These are phyloP conservation scores for Linaria vulgaris DNA, from an alignment of 257 asterid species.

Conservation along the genomic window DNA sequence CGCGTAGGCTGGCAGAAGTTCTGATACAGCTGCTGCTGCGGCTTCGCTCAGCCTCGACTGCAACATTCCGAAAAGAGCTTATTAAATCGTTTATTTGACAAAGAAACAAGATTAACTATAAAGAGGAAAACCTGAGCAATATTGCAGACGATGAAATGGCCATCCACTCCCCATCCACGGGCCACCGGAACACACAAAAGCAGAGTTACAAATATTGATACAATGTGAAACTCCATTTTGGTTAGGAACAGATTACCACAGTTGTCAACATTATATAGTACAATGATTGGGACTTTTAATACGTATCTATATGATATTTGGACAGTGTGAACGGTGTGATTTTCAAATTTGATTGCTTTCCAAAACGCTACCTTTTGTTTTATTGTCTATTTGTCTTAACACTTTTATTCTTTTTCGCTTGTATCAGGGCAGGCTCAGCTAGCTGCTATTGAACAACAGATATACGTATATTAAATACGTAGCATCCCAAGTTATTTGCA, in stretches of 20 bases:
- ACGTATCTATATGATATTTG: neutral
- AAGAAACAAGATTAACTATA: neutral
- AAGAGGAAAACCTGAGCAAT: constrained; percentile 65
- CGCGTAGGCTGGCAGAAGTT: constrained; percentile 57
- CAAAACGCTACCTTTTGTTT: neutral
- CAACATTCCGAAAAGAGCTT: neutral
- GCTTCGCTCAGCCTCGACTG: constrained; percentile 68
- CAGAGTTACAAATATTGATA: constrained; percentile 29
- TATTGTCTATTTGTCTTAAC: neutral
- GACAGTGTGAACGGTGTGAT: constrained; percentile 28
- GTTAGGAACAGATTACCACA: neutral
- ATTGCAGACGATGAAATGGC: constrained; percentile 68
- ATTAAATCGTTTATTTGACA: neutral
- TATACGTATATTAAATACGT: too few species aligned
- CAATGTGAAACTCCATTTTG: constrained; percentile 39
- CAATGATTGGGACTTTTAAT: too few species aligned
- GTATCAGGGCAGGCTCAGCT: too few species aligned
- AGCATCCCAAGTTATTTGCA: too few species aligned
- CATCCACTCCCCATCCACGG: constrained; percentile 81
- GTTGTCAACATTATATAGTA: too few species aligned
- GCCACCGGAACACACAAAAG: constrained; percentile 38
- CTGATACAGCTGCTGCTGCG: constrained; percentile 67
- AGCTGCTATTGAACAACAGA: too few species aligned
- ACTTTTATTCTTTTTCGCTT: too few species aligned
- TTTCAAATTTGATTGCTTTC: constrained; percentile 6